Base-by-base conservation (phyloP, 2,329 filamentous ascomycete species). In the Cercospora sp. region DNA sequence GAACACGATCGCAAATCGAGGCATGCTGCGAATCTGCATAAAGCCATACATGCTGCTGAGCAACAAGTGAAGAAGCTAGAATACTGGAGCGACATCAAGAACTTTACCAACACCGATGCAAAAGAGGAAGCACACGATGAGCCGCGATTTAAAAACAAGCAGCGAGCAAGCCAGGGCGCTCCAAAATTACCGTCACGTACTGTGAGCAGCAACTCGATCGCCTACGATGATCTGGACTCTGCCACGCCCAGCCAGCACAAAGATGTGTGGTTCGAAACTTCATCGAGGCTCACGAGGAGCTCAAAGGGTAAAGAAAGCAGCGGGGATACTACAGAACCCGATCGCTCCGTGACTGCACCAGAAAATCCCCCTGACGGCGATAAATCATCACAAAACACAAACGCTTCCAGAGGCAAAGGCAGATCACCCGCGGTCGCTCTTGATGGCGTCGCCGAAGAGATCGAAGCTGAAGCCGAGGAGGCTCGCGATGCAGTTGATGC, bases 61-160 rank as follows among this genome's bases (percentile, higher is more conserved):
- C 88, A 90, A 73, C 91, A 97, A 76, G 90, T 97, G 61, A 89
- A 89, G 66, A 89, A 86, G 68, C 82, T 97, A 6, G 92, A 96
- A 61, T 96, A 93, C 77, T 97, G 94, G 90, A 94, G 91, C 76
- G 92, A 97, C 76, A 80, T 84, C 63, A 81, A 84, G 51, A 81
- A 78, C 49, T 75, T 85, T 37, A 45, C 69, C 21, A 45, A 76
- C n/a, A 61, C 61, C 21, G 28, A 60, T 32, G 66, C 70, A 28
- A 62, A 53, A 13, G 63, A 61, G 26, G 65, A 66, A 24, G 65
- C 63, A 21, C 70, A 72, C 40, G 60, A 58, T 30, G 61, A 70
- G 61, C 69, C 70, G n/a, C 71, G 70, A 43, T 73, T 72, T 59
- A 69, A 71, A 34, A 72, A 72, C 62, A 72, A 73, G 59, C 72